Conservation (phyloP, 1,284 basidiomycete species). For the Cryptococcus wingfieldii region DNA sequence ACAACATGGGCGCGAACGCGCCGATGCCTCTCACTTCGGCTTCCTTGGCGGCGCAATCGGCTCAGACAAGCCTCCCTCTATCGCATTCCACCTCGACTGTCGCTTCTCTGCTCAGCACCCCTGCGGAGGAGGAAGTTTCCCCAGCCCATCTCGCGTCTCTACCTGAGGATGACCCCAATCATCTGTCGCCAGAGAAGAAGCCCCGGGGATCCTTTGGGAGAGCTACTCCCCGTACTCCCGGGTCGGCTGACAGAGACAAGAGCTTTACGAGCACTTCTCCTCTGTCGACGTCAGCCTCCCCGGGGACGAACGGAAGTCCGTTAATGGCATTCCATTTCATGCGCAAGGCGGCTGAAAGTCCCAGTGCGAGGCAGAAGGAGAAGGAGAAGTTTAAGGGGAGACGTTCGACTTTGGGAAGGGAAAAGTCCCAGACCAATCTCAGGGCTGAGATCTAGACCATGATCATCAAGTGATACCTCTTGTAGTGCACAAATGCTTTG, state of each 20-base stretch:
- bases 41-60: constrained; percentile 3
- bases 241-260: background rate
- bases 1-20: background rate
- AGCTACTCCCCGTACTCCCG: constrained; percentile 2
- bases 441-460: constrained; percentile 12
- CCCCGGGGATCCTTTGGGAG: background rate
- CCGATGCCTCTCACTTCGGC: constrained; percentile 13
- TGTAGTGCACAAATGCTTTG: background rate
- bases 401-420: constrained; percentile 11
- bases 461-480: background rate
- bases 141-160: background rate
- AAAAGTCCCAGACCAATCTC: background rate
- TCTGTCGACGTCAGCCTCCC: background rate
- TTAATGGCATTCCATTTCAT: constrained; percentile 39
- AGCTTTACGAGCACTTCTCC: background rate
- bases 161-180: background rate
- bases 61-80: background rate
- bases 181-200: background rate
- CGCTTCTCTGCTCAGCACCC: background rate
- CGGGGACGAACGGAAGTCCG: constrained; percentile 16
- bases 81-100: constrained; percentile 2
- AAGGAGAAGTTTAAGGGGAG: constrained; percentile 14
- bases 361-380: constrained; percentile 35
- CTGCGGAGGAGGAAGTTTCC: background rate
- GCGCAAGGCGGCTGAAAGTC: constrained; percentile 40